phyloP scores from a whole-genome alignment of 805 yeast genomes.

The Wickerhamiella musiphila region DNA sequence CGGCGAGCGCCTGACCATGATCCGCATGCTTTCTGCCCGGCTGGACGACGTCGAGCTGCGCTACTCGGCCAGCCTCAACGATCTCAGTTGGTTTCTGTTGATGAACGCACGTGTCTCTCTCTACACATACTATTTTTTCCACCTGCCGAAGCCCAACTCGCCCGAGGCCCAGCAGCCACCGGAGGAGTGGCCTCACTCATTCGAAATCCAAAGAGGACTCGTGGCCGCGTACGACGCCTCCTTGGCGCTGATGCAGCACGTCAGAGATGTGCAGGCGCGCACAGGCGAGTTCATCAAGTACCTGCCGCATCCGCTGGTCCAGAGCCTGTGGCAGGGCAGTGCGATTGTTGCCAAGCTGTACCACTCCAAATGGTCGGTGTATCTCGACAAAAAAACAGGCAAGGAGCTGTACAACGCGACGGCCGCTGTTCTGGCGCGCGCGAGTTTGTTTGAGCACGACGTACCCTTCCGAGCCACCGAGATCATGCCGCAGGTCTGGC shows the following conservation, averaged over 20 bases:
- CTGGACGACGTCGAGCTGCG: constrained; percentile 59
- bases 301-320: constrained; percentile 59
- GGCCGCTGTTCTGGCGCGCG: constrained; percentile 40
- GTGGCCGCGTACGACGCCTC: constrained; percentile 71
- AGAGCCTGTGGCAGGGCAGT: constrained; percentile 84
- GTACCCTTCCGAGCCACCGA: constrained; percentile 87
- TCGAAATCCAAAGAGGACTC: constrained; percentile 57
- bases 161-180: too few species aligned
- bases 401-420: constrained; percentile 30
- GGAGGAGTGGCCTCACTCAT: constrained; percentile 16
- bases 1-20: constrained; percentile 55
- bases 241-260: constrained; percentile 48
- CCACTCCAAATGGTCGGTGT: constrained; percentile 53
- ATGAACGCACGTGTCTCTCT: constrained; percentile 67
- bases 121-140: constrained; percentile 59
- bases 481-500: constrained; percentile 90
- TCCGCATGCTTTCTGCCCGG: constrained; percentile 53
- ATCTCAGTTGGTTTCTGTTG: constrained; percentile 49
- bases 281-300: constrained; percentile 52
- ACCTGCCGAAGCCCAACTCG: constrained; percentile 8
- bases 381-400: constrained; percentile 56
- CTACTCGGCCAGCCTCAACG: constrained; percentile 34
- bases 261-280: constrained; percentile 39
- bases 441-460: constrained; percentile 80
- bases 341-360: constrained; percentile 63